A percentile compares a stretch with the other conserved stretches of the same genome.
Conservation (phyloP, 148 eudicot genomes). For the Rhododendron williamsianum region DNA sequence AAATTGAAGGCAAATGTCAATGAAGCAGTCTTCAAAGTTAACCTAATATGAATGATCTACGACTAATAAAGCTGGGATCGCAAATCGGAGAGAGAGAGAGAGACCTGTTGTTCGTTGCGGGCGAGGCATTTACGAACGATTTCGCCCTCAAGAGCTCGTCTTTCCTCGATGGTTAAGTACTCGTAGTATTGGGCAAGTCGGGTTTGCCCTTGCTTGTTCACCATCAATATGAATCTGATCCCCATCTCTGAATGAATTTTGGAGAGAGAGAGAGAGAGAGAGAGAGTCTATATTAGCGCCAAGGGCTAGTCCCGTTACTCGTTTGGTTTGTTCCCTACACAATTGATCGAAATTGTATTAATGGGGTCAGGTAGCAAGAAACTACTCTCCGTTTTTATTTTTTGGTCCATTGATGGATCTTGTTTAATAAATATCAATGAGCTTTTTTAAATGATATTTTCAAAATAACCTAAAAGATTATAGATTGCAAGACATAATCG, state of each 20-base stretch:
- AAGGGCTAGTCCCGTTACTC: too few relatives aligned
- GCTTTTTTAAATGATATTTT: too few relatives aligned
- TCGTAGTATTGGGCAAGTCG: conserved; percentile 95
- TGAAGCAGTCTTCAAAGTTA: not conserved
- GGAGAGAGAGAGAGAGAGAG: not conserved
- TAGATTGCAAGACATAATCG: too few relatives aligned
- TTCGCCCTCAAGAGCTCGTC: conserved; percentile 97
- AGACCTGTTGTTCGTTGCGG: conserved; percentile 83
- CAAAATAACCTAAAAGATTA: too few relatives aligned
- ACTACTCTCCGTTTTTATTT: too few relatives aligned
- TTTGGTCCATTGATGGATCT: too few relatives aligned
- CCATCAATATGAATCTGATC: conserved; percentile 92
- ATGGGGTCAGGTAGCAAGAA: too few relatives aligned
- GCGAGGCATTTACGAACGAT: conserved; percentile 99
- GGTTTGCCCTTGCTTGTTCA: conserved; percentile 99
- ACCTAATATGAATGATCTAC: not conserved
- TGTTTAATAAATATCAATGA: too few relatives aligned
- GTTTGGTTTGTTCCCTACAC: too few relatives aligned
- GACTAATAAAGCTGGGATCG: not conserved
- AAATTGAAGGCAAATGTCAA: not conserved
- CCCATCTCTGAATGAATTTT: conserved; percentile 41
- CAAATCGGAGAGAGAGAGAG: not conserved
- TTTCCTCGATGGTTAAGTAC: conserved; percentile 79
- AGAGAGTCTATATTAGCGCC: not conserved
- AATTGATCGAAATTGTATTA: too few relatives aligned